Base-by-base conservation (phyloP, 225 moss, liverwort and hornwort genomes). In the Lunularia cruciata region DNA sequence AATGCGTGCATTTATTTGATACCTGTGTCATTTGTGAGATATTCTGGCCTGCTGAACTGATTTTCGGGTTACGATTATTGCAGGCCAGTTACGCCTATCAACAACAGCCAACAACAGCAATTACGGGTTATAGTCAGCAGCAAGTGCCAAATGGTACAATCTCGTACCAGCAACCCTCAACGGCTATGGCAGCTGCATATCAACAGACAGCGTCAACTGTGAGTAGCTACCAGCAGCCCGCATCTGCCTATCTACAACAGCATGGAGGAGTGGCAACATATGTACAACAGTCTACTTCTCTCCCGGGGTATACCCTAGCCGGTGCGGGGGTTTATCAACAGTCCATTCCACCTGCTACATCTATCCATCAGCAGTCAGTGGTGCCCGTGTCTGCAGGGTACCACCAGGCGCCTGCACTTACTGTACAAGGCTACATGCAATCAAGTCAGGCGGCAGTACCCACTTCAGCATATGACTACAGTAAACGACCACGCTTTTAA, bases 401-500 rank as follows among this genome's bases (percentile, higher is more conserved):
- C 39, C 68, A 76, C 43, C 76, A 81, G 70, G 71, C 56, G 60
- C 62, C 73, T 37, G 57, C 64, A 48, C 16, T 22, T 23, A 48
- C 39, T 65, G 46, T 47, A 6, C 67, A 76, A 53, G 16, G 30
- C 62, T 81, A 76, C 27, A 33, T 69, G 19, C 83, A 83, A 55
- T 54, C 64, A 25, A 72, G 38, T 70, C 83, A 76, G 52, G 35
- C 69, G 58, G 65, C 70, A 31, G 66, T 54, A 52, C 52, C 72
- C 70, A 33, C 69, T 63, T 23, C 76, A 1, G 64, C 59, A 4
- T 76, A 72, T 47, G 83, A 83, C 48, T 76, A 75, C 65, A 83
- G 47, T 66, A 83, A 83, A 72, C 63, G 83, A 63, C 69, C 76
- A 43, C 73, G 83, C 28, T 79, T 69, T 66, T 83, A 18, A 82